phyloP scores from a whole-genome alignment of 805 yeast genomes.

The Cyberlindnera amylophila region DNA sequence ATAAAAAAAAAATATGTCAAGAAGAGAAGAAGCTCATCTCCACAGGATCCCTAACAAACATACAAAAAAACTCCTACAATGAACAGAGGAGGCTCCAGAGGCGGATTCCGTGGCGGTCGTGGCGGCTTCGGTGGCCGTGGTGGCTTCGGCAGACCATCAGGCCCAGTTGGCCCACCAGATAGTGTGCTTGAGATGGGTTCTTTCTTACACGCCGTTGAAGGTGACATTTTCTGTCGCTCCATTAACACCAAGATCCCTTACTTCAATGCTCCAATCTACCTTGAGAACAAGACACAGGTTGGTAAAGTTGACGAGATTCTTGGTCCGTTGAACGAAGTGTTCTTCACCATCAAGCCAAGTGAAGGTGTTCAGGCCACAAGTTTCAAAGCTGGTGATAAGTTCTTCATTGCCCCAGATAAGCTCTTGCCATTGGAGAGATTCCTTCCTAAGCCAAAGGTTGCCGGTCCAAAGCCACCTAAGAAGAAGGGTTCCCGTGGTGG shows the following conservation, averaged over 20 bases:
- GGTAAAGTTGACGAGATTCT: conserved; percentile 98
- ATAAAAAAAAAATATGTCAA: conserved; percentile 4
- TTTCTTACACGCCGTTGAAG: conserved; percentile 90
- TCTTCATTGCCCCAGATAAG: conserved; percentile 93
- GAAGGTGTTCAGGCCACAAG: conserved; percentile 95
- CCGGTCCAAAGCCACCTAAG: conserved; percentile 77
- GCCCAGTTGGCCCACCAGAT: conserved; percentile 95
- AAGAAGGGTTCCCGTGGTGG: conserved; percentile 60
- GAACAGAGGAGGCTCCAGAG: conserved; percentile 44
- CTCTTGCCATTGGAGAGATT: conserved; percentile 93
- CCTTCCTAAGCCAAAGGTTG: conserved; percentile 90
- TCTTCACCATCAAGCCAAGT: conserved; percentile 90
- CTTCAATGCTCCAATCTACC: conserved; percentile 96
- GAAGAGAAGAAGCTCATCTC: conserved; percentile 13
- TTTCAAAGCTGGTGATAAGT: conserved; percentile 94
- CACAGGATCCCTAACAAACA: not conserved
- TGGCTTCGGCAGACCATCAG: conserved; percentile 67
- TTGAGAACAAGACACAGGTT: conserved; percentile 92
- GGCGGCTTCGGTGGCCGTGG: conserved; percentile 35
- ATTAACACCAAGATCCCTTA: conserved; percentile 93
- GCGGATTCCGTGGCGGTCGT: conserved; percentile 60
- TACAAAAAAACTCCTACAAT: conserved; percentile 17
- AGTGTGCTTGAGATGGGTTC: conserved; percentile 92
- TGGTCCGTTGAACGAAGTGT: conserved; percentile 98
- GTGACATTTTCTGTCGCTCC: conserved; percentile 94